Evolutionary conservation across 805 yeast species (phyloP), one percentile per base, ranked within the genome.

Genomic region (Kodamaea jinghongensis): DNA sequence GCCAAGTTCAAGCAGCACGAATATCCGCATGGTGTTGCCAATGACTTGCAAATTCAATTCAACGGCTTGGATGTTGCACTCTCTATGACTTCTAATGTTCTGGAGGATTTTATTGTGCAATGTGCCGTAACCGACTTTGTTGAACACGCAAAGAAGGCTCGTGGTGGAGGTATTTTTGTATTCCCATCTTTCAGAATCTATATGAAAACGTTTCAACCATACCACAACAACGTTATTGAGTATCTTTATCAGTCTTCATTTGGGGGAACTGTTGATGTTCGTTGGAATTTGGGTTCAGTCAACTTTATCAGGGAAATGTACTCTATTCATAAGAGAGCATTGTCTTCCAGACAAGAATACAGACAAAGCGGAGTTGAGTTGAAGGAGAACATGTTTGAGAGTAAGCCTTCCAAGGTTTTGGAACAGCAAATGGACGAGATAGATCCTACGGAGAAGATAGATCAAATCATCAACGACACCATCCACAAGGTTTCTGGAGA

Each of bases 201-300:
- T 5, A 90, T 90, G 97, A 75, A 80, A 34, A 80, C 95, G 0
- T 76, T 78, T 67, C 90, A 87, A 51, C 60, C 64, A 23, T 67
- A 67, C 17, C 62, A 71, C 8, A 70, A 76, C 12, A 73, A 76
- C 31, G 45, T 70, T 3, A 75, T 93, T 31, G 83, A 84, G 50
- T 88, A 82, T 53, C 66, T 73, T 1, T 93, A 77, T 58, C 72
- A 71, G 33, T 80, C 93, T 36, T 69, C 80, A 2, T 88, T 93
- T 65, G 95, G 87, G 6, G 97, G 96, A 17, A 79, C 87, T 11
- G 93, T 93, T 28, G 95, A 88, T 44, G 81, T 93, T 1, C 76
- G 87, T 35, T 93, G 99, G 99, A 93, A 93, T 56, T 65, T 93
- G 20, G 97, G 98, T 0, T 83, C 96, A 0, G 81, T 93, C 13